These are phyloP conservation scores for Diacronema lutheri DNA, from an alignment of 78 protist genomes.

Conservation along the genomic window DNA sequence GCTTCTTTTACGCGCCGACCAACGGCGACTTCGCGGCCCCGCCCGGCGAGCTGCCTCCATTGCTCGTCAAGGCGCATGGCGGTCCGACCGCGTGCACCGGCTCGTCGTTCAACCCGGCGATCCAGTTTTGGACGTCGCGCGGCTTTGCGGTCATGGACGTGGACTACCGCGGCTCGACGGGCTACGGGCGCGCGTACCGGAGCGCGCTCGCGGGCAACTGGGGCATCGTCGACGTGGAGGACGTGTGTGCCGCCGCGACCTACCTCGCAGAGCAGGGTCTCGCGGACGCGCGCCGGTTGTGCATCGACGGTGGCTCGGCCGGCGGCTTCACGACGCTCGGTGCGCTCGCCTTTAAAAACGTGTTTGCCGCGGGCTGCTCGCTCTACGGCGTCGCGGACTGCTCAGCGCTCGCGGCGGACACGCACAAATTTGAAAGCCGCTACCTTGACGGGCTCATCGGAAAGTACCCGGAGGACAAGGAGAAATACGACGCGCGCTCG, in stretches of 20 bases:
- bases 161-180: slow-evolving; percentile 40
- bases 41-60: slow-evolving; percentile 3
- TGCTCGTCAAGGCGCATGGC: slow-evolving; percentile 49
- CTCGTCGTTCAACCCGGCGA: slow-evolving; percentile 6
- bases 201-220: slow-evolving; percentile 31
- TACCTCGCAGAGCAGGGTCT: slow-evolving; percentile 12
- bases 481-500: slow-evolving; percentile 36
- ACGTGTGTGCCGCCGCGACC: slow-evolving; percentile 30
- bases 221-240: slow-evolving; percentile 57
- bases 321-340: slow-evolving; percentile 58
- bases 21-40: not conserved
- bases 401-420: slow-evolving; percentile 42
- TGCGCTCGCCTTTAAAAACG: slow-evolving; percentile 28
- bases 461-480: not conserved
- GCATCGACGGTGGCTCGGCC: slow-evolving; percentile 52
- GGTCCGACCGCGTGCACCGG: slow-evolving; percentile 37
- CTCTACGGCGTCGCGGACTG: slow-evolving; percentile 57
- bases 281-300: slow-evolving; percentile 25
- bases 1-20: not conserved
- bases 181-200: slow-evolving; percentile 57
- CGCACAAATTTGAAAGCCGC: slow-evolving; percentile 61
- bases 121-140: slow-evolving; percentile 43
- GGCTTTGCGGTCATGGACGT: slow-evolving; percentile 37
- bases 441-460: slow-evolving; percentile 49
- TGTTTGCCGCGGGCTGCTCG: slow-evolving; percentile 37